These are phyloP conservation scores for Turritis glabra DNA, from an alignment of 345 rosid species.

Conservation along the genomic window DNA sequence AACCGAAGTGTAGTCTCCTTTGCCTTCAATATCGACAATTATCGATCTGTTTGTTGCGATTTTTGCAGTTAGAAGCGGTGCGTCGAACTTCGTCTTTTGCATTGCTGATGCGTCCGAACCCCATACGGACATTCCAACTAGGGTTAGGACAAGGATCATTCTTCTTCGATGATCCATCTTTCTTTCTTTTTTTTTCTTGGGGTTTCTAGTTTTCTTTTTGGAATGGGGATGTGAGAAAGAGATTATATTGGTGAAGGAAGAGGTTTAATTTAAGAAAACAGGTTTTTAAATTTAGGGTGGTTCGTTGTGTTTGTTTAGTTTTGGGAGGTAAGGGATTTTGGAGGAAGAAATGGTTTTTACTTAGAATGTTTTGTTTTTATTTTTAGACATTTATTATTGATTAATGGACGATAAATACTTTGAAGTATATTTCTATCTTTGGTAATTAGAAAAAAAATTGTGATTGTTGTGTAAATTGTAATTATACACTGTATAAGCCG, in stretches of 20 bases:
- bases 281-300: constrained; percentile 30
- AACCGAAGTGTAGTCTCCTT: constrained; percentile 68
- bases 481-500: constrained; percentile 5
- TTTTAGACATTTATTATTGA: constrained; percentile 19
- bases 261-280: constrained; percentile 37
- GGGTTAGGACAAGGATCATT: constrained; percentile 35
- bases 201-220: constrained; percentile 28
- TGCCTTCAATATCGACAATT: constrained; percentile 73
- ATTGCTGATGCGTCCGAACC: constrained; percentile 41
- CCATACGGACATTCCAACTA: constrained; percentile 15
- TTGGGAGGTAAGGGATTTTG: constrained; percentile 31
- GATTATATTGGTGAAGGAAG: constrained; percentile 32
- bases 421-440: constrained; percentile 31
- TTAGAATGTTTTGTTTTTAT: constrained; percentile 9
- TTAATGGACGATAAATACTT: constrained; percentile 23
- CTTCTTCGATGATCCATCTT: constrained; percentile 18
- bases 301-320: constrained; percentile 36
- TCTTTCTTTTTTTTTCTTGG: not conserved
- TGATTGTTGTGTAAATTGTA: not conserved
- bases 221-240: constrained; percentile 7
- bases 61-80: constrained; percentile 72
- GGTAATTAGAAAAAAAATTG: not conserved
- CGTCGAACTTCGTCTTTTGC: constrained; percentile 41
- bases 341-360: constrained; percentile 14
- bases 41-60: constrained; percentile 64